These are phyloP conservation scores for Penicillium thymicola DNA, from an alignment of 2,329 filamentous ascomycete genomes.

Conservation along the genomic window DNA sequence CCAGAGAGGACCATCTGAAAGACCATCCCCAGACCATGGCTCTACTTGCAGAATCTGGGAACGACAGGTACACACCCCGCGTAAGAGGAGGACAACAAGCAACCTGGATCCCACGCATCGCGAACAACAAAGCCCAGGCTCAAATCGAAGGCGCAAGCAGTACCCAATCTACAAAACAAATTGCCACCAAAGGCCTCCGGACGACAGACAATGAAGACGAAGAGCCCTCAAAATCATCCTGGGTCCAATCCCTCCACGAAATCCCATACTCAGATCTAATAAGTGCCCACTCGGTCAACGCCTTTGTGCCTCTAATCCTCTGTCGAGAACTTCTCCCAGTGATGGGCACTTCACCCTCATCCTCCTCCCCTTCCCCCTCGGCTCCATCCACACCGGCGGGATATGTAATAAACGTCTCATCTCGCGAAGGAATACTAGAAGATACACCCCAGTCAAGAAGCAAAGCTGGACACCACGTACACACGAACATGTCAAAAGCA, in stretches of 20 bases:
- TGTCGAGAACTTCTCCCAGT: slow-evolving; percentile 36
- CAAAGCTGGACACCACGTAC: slow-evolving; percentile 37
- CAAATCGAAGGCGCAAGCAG: slow-evolving; percentile 31
- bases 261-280: slow-evolving; percentile 43
- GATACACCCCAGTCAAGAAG: slow-evolving; percentile 5
- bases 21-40: background rate
- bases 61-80: slow-evolving; percentile 10
- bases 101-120: slow-evolving; percentile 17
- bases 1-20: slow-evolving; percentile 21
- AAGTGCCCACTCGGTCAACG: slow-evolving; percentile 38
- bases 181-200: slow-evolving; percentile 14
- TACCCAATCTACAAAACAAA: slow-evolving; percentile 18
- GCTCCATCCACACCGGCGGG: background rate
- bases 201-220: background rate
- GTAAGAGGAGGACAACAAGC: slow-evolving; percentile 15
- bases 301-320: slow-evolving; percentile 40
- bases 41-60: background rate
- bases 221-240: slow-evolving; percentile 28
- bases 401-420: slow-evolving; percentile 35
- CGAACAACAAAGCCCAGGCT: background rate
- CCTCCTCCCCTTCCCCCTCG: background rate
- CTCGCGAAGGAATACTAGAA: slow-evolving; percentile 39
- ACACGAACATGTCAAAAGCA: slow-evolving; percentile 44
- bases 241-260: slow-evolving; percentile 34
- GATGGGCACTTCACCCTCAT: background rate